phyloP scores from a whole-genome alignment of 164 flowering plant species.

The Litsea cubeba region DNA sequence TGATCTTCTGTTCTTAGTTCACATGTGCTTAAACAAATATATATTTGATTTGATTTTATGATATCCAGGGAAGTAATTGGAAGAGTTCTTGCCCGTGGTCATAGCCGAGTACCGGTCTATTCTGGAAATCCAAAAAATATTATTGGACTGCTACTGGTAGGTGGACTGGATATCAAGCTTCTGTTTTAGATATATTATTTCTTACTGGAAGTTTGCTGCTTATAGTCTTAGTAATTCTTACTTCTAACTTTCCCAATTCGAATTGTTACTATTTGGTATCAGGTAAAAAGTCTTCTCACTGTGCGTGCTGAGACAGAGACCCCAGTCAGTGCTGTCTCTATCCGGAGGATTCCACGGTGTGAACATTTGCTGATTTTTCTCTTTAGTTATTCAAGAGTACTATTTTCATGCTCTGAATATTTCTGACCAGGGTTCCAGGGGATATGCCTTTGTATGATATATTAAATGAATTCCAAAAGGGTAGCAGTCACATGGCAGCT shows the following conservation, averaged over 20 bases:
- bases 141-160: slow-evolving; percentile 93
- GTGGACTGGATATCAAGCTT: slow-evolving; percentile 13
- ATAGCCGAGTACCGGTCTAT: slow-evolving; percentile 97
- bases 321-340: slow-evolving; percentile 98
- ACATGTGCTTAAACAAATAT: neutral
- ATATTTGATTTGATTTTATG: neutral
- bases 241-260: neutral
- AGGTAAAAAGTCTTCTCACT: slow-evolving; percentile 98
- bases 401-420: slow-evolving; percentile 3
- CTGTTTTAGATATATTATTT: slow-evolving; percentile 2
- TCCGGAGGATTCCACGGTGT: slow-evolving; percentile 91
- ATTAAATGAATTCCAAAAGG: slow-evolving; percentile 93
- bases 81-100: slow-evolving; percentile 95
- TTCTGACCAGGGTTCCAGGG: slow-evolving; percentile 73
- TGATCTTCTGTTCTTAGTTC: slow-evolving; percentile 2
- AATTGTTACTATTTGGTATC: slow-evolving; percentile 7
- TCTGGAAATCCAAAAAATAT: slow-evolving; percentile 87
- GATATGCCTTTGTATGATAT: slow-evolving; percentile 98
- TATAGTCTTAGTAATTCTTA: neutral
- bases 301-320: slow-evolving; percentile 97
- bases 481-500: slow-evolving; percentile 99
- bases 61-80: slow-evolving; percentile 97
- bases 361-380: slow-evolving; percentile 8
- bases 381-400: neutral
- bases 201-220: neutral